Evolutionary conservation across 148 eudicot genomes (phyloP).

Genomic region (Gaultheria prostrata): DNA sequence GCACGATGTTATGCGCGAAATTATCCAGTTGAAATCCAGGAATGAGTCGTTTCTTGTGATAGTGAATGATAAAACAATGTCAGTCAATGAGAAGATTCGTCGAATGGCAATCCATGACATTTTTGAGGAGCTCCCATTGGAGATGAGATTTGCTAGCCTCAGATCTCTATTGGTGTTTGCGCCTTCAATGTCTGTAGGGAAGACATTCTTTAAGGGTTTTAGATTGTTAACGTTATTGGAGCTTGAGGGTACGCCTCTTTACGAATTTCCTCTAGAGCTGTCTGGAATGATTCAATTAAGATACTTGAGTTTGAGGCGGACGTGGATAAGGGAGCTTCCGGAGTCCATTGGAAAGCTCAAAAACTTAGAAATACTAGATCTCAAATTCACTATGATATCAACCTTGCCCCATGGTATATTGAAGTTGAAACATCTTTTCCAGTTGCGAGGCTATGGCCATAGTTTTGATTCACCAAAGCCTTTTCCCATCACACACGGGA

Average conservation of each 20-base stretch:
- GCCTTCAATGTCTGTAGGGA: background rate
- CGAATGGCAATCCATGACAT: background rate
- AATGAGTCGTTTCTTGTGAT: constrained; percentile 1
- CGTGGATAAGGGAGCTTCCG: background rate
- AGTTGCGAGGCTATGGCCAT: background rate
- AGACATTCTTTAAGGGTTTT: background rate
- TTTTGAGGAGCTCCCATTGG: background rate
- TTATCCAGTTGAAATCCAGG: constrained; percentile 3
- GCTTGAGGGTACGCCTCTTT: background rate
- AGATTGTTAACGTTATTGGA: background rate
- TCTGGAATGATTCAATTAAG: background rate
- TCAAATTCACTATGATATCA: constrained; percentile 1
- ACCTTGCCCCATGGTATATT: constrained; percentile 11
- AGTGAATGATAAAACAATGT: background rate
- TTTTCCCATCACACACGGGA: background rate
- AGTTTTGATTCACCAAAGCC: background rate
- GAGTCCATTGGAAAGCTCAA: constrained; percentile 16
- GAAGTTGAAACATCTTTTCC: constrained; percentile 2
- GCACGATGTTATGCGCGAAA: constrained; percentile 7
- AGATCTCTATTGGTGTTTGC: constrained; percentile 3
- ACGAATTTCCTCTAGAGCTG: background rate
- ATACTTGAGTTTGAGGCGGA: constrained; percentile 14
- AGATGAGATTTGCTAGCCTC: background rate
- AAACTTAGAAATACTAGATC: constrained; percentile 20
- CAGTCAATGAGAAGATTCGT: constrained; percentile 4